These are phyloP conservation scores for Neurospora tetrasperma DNA, from an alignment of 495 filamentous ascomycete genomes.

Conservation along the genomic window DNA sequence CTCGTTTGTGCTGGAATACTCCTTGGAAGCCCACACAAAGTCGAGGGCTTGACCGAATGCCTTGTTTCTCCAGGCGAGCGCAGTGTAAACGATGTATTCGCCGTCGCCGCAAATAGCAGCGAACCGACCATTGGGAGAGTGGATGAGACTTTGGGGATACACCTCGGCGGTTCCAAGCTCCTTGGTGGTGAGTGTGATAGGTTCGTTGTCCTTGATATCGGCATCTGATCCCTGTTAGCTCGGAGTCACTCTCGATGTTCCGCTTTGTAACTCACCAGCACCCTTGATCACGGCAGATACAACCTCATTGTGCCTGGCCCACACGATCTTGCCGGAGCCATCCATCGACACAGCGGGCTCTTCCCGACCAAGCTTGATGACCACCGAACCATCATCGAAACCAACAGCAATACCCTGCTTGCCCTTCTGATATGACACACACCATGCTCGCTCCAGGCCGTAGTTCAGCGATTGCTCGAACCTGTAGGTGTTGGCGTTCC, in stretches of 20 bases:
- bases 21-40: constrained; percentile 95
- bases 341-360: constrained; percentile 98
- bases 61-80: constrained; percentile 94
- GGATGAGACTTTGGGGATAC: constrained; percentile 85
- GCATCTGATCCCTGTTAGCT: constrained; percentile 40
- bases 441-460: constrained; percentile 93
- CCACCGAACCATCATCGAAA: constrained; percentile 96
- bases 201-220: constrained; percentile 76
- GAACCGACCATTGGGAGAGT: constrained; percentile 96
- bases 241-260: not conserved
- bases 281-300: constrained; percentile 92
- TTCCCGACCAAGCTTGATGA: constrained; percentile 94
- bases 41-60: constrained; percentile 90
- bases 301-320: constrained; percentile 71
- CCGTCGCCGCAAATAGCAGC: constrained; percentile 96
- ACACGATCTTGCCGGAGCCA: constrained; percentile 85
- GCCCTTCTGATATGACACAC: constrained; percentile 87
- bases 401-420: constrained; percentile 90
- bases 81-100: constrained; percentile 98
- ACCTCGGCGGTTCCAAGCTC: constrained; percentile 93
- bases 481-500: constrained; percentile 95
- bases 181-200: constrained; percentile 78
- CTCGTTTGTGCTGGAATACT: constrained; percentile 77
- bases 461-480: constrained; percentile 94
- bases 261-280: constrained; percentile 38